A percentile compares a stretch with the other conserved stretches of the same genome.
phyloP scores from a whole-genome alignment of 2,329 filamentous ascomycete genomes.

The Coniochaeta pulveracea region DNA sequence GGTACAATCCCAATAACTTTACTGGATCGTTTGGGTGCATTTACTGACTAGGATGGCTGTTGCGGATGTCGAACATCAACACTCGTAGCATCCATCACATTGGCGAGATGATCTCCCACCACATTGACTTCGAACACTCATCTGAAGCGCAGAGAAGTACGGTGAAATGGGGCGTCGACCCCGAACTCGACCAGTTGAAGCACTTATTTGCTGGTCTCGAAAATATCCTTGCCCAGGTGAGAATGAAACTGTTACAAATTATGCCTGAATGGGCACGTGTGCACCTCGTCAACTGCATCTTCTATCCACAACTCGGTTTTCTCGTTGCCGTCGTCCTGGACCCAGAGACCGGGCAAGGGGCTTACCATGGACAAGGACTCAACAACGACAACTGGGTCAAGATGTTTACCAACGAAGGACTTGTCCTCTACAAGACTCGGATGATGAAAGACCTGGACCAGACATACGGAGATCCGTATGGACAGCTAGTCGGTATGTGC shows the following conservation, averaged over 20 bases:
- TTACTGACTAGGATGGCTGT: conserved; percentile 5
- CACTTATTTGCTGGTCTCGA: conserved; percentile 68
- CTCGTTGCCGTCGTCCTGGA: conserved; percentile 63
- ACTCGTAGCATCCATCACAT: conserved; percentile 48
- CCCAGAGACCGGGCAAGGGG: conserved; percentile 40
- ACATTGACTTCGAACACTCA: conserved; percentile 72
- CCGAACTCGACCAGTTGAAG: conserved; percentile 67
- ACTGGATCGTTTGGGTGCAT: too few relatives aligned
- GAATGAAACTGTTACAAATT: conserved; percentile 47
- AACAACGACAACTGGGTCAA: conserved; percentile 59
- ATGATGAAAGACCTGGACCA: conserved; percentile 73
- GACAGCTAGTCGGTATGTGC: conserved; percentile 62
- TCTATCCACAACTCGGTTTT: conserved; percentile 87
- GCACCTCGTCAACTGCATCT: conserved; percentile 64
- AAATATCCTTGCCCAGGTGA: conserved; percentile 57
- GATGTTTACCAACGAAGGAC: conserved; percentile 60
- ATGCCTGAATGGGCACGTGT: conserved; percentile 48
- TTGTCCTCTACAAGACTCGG: conserved; percentile 77
- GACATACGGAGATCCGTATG: conserved; percentile 75
- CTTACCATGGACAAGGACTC: conserved; percentile 50
- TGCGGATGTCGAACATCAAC: neutral
- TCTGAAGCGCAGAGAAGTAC: conserved; percentile 60
- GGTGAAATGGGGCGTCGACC: conserved; percentile 60
- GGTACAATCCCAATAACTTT: too few relatives aligned
- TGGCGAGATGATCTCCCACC: conserved; percentile 59